A percentile compares a stretch with the other conserved stretches of the same genome.
phyloP scores from a whole-genome alignment of 169 alveolate species.

The Eimeria sp. region DNA sequence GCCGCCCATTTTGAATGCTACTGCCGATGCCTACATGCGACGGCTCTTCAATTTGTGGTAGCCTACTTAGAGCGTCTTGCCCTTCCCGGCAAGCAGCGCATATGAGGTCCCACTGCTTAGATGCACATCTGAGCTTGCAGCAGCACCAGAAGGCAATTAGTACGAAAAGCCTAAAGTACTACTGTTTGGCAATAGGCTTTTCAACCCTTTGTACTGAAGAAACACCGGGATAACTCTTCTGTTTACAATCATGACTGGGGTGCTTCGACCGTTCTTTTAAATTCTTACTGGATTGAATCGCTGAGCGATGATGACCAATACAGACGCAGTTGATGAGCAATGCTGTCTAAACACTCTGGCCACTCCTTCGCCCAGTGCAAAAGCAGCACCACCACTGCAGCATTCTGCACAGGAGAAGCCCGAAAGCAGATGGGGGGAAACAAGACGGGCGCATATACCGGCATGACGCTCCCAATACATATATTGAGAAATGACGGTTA shows the following conservation, averaged over 20 bases:
- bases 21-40: neutral
- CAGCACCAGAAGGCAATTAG: neutral
- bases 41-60: neutral
- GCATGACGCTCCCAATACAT: neutral
- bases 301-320: conserved; percentile 61
- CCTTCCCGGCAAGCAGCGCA: conserved; percentile 71
- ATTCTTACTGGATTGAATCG: conserved; percentile 60
- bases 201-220: neutral
- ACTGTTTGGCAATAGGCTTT: neutral
- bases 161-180: neutral
- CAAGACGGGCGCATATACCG: conserved; percentile 13
- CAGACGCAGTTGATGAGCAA: conserved; percentile 64
- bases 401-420: conserved; percentile 15
- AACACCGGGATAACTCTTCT: neutral
- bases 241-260: neutral
- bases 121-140: conserved; percentile 53
- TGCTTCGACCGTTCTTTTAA: neutral
- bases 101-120: conserved; percentile 67
- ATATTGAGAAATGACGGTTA: neutral
- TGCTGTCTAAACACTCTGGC: conserved; percentile 72
- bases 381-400: conserved; percentile 75
- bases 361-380: conserved; percentile 78
- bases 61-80: conserved; percentile 2
- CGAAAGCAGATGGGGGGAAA: conserved; percentile 1
- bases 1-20: neutral